Evolutionary conservation across 2,329 filamentous ascomycete species (phyloP), one percentile per base, ranked within the genome.

Genomic region (Aspergillus sp.): DNA sequence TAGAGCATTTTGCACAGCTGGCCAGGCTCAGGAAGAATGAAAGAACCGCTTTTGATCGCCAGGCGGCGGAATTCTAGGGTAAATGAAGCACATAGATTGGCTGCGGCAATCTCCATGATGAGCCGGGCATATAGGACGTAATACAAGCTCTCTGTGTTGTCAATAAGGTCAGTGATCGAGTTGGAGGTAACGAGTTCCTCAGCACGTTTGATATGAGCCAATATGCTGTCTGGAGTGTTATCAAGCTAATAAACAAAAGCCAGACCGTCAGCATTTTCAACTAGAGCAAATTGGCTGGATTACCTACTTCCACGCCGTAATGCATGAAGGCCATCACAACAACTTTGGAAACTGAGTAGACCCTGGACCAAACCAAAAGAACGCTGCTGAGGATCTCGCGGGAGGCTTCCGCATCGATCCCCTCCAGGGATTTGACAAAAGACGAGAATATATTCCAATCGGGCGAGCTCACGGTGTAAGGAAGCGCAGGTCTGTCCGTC

Each of bases 271-370:
- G 40, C 11, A 22, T 24, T 11, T 44, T 7, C 5, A 37, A 20
- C 3, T 15, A 8, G 19, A 37, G 8, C 9, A 37, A 9, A 8
- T 30, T n/a, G 19, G 5, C 6, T 8, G 7, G 5, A 24, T 13
- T 22, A 57, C 67, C 33, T 65, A 76, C 75, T 59, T 74, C 69
- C 11, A 70, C 61, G 0, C 70, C 73, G 57, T 73, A 76, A 42
- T 67, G 67, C 47, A 66, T 44, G 47, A 74, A 68, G 9, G 69
- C 59, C 30, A 68, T 67, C 34, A 70, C 61, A 30, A 74, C 52
- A 12, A 76, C 59, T 49, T 76, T 77, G 20, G 73, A 70, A 46
- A 74, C 59, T 1, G 70, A 64, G 55, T 76, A 77, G 9, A 77
- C 64, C 51, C 67, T 71, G 22, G 63, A 57, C 37, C 70, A 72